Evolutionary conservation across 805 yeast species (phyloP).

Genomic region (Starmerella lactis-condensi): DNA sequence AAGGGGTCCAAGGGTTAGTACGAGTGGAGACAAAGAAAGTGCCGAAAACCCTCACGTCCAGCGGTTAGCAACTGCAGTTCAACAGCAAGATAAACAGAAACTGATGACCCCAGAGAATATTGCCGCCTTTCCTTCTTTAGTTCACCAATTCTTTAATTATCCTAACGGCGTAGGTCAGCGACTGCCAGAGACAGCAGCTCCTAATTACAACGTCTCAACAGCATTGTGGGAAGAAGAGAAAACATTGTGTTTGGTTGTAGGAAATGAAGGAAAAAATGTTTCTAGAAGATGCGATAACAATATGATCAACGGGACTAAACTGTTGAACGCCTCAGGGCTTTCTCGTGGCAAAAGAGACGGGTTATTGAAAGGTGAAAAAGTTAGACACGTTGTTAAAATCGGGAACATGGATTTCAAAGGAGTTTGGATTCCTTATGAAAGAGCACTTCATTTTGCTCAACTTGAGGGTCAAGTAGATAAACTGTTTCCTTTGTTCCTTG

Average conservation of each 20-base stretch:
- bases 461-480: slow-evolving; percentile 11
- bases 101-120: slow-evolving; percentile 1
- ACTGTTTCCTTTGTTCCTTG: slow-evolving; percentile 16
- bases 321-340: slow-evolving; percentile 14
- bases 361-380: slow-evolving; percentile 15
- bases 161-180: slow-evolving; percentile 1
- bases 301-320: slow-evolving; percentile 19
- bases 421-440: slow-evolving; percentile 18
- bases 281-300: slow-evolving; percentile 17
- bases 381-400: slow-evolving; percentile 16
- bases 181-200: not conserved
- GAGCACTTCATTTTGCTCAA: slow-evolving; percentile 16
- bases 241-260: slow-evolving; percentile 15
- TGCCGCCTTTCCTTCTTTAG: not conserved
- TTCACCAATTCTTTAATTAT: not conserved
- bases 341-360: slow-evolving; percentile 18
- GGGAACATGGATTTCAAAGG: slow-evolving; percentile 18
- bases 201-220: slow-evolving; percentile 8
- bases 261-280: slow-evolving; percentile 7
- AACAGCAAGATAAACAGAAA: not conserved
- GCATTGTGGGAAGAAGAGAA: slow-evolving; percentile 16
- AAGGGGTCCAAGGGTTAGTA: too few species aligned
- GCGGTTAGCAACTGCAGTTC: too few species aligned
- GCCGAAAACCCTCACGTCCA: too few species aligned
- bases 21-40: too few species aligned